Evolutionary conservation across 2,329 filamentous ascomycete species (phyloP).

Genomic region (Kalaharituber pfeilii): DNA sequence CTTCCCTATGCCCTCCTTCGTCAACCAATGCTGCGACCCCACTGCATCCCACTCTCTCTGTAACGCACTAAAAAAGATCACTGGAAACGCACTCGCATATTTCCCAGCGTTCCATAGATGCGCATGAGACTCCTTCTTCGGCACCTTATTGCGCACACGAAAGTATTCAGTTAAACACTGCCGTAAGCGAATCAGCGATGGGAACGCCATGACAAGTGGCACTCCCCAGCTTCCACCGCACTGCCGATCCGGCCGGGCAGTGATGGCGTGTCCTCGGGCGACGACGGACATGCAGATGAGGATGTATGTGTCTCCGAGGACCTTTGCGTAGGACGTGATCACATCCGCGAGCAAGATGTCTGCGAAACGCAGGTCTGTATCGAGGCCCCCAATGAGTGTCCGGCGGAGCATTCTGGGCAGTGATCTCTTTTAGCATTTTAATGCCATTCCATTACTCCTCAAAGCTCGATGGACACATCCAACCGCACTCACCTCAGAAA

Average conservation of each 20-base stretch:
- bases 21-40: slow-evolving; percentile 15
- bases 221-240: slow-evolving; percentile 68
- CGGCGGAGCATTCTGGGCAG: slow-evolving; percentile 57
- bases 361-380: slow-evolving; percentile 82
- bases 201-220: slow-evolving; percentile 66
- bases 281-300: slow-evolving; percentile 84
- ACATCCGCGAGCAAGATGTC: slow-evolving; percentile 89
- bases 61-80: slow-evolving; percentile 62
- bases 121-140: slow-evolving; percentile 30
- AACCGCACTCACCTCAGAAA: slow-evolving; percentile 20
- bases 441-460: no score
- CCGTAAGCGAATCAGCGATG: slow-evolving; percentile 68
- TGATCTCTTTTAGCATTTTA: slow-evolving; percentile 1
- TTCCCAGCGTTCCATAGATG: slow-evolving; percentile 89
- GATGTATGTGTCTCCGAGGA: slow-evolving; percentile 77
- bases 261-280: slow-evolving; percentile 44
- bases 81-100: slow-evolving; percentile 85
- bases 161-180: slow-evolving; percentile 83
- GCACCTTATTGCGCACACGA: slow-evolving; percentile 43
- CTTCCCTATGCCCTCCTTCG: slow-evolving; percentile 36
- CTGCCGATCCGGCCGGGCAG: slow-evolving; percentile 52
- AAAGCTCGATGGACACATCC: neutral
- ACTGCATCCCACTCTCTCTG: slow-evolving; percentile 41
- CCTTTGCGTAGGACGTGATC: slow-evolving; percentile 83
- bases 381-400: slow-evolving; percentile 68